Conservation (phyloP, 2,329 filamentous ascomycete genomes). For the Corynespora cassiicola region DNA sequence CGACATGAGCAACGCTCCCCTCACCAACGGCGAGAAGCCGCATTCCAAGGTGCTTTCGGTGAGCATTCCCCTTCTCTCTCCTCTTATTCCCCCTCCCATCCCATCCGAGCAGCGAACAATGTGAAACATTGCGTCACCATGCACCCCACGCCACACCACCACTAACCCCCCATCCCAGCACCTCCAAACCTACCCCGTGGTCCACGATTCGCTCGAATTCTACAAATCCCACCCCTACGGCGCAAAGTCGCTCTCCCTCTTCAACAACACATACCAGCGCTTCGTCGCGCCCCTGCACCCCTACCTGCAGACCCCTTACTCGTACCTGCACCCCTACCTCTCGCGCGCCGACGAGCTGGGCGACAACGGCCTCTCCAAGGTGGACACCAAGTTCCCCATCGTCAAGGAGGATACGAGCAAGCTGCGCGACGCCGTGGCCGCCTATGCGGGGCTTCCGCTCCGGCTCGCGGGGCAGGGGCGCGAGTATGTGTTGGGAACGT, state of each 20-base stretch:
- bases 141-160: slow-evolving; percentile 9
- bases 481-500: slow-evolving; percentile 45
- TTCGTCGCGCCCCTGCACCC: slow-evolving; percentile 80
- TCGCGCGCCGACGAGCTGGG: slow-evolving; percentile 72
- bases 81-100: slow-evolving; percentile 2
- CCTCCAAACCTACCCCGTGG: slow-evolving; percentile 81
- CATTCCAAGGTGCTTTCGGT: slow-evolving; percentile 48
- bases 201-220: slow-evolving; percentile 77
- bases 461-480: slow-evolving; percentile 31
- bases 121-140: slow-evolving; percentile 8
- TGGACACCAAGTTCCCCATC: slow-evolving; percentile 47
- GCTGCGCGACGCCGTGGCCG: slow-evolving; percentile 37
- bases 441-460: slow-evolving; percentile 37
- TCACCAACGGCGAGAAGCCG: slow-evolving; percentile 50
- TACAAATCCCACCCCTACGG: slow-evolving; percentile 85
- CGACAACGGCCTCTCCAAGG: slow-evolving; percentile 42
- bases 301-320: slow-evolving; percentile 79
- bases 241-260: slow-evolving; percentile 79
- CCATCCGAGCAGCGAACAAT: slow-evolving; percentile 1
- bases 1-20: slow-evolving; percentile 39
- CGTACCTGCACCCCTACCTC: slow-evolving; percentile 84
- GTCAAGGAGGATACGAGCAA: slow-evolving; percentile 58
- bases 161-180: slow-evolving; percentile 63
- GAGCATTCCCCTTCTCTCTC: slow-evolving; percentile 22
- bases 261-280: slow-evolving; percentile 75